Conservation (phyloP, 352 stramenopile species). For the Phytophthora crassamura region DNA sequence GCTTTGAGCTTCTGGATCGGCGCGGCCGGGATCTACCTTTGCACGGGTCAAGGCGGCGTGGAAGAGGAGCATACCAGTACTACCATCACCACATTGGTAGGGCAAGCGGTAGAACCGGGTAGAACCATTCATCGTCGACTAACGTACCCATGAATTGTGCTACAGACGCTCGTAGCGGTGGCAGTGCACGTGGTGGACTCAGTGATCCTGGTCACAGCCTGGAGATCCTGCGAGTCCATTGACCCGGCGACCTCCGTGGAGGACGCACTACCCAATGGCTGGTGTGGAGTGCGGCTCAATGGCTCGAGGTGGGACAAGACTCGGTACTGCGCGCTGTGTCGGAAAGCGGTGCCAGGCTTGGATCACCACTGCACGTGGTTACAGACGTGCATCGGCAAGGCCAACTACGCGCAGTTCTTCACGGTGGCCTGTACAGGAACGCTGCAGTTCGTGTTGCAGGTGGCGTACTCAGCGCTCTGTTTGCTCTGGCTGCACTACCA, state of each 20-base stretch:
- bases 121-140: too few relatives aligned
- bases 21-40: constrained; percentile 35
- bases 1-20: constrained; percentile 69
- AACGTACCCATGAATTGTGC: neutral
- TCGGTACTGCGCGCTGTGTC: constrained; percentile 81
- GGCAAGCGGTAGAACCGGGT: neutral
- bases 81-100: constrained; percentile 35
- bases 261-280: constrained; percentile 51
- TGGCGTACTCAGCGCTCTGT: constrained; percentile 53
- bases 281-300: constrained; percentile 73
- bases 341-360: constrained; percentile 78
- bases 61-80: constrained; percentile 27
- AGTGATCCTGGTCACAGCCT: constrained; percentile 59
- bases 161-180: constrained; percentile 61
- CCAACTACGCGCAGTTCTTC: constrained; percentile 91
- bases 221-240: constrained; percentile 76
- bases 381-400: constrained; percentile 83
- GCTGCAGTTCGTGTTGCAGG: constrained; percentile 75
- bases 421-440: constrained; percentile 75
- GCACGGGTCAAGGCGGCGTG: constrained; percentile 14
- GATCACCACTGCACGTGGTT: constrained; percentile 92
- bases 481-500: constrained; percentile 62
- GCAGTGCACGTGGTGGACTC: constrained; percentile 58
- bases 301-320: constrained; percentile 82
- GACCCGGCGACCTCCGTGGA: constrained; percentile 60